Percentiles rank a stretch among this genome's conserved stretches.
Evolutionary conservation across 257 asterid species (phyloP).

Genomic region (Orobanche coerulescens): DNA sequence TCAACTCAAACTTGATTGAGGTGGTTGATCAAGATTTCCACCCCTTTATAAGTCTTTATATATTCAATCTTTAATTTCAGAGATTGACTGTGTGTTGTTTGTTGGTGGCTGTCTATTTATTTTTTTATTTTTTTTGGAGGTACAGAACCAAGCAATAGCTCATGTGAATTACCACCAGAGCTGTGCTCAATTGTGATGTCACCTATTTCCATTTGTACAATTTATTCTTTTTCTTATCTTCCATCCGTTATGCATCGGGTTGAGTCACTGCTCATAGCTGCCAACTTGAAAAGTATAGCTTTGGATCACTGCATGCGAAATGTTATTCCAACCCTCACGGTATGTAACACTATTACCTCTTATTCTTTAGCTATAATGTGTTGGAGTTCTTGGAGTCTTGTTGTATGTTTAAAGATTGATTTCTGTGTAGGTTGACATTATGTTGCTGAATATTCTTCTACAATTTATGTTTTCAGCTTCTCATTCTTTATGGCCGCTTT

Average conservation of each 20-base stretch:
- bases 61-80: background rate
- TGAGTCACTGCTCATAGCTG: conserved; percentile 68
- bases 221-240: conserved; percentile 54
- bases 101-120: background rate
- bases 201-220: conserved; percentile 44
- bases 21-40: background rate
- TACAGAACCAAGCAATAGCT: conserved; percentile 40
- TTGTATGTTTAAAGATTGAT: background rate
- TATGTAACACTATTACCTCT: conserved; percentile 19
- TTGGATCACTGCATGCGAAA: conserved; percentile 37
- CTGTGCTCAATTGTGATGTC: conserved; percentile 60
- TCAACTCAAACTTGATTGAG: background rate
- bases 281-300: conserved; percentile 45
- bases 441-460: background rate
- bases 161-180: conserved; percentile 77
- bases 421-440: background rate
- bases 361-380: background rate
- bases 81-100: background rate
- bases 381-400: background rate
- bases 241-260: conserved; percentile 77
- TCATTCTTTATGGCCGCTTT: background rate
- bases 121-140: conserved; percentile 11
- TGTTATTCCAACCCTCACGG: conserved; percentile 49
- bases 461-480: background rate
- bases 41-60: background rate